Conservation (phyloP, 306 rosid genomes). For the Corylus americana region DNA sequence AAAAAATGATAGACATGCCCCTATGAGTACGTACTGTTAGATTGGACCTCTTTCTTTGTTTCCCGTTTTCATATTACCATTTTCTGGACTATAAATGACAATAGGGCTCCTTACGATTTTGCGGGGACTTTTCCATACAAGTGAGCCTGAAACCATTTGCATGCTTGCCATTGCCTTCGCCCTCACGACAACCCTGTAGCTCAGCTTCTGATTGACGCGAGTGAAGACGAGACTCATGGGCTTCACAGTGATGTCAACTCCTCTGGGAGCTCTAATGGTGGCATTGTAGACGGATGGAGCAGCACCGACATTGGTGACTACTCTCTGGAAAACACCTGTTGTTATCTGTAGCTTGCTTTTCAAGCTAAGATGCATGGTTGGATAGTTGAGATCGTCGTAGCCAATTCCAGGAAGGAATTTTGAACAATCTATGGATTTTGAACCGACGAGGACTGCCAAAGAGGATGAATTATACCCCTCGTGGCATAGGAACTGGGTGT, state of each 20-base stretch:
- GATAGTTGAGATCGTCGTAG: slow-evolving; percentile 82
- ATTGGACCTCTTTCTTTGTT: not conserved
- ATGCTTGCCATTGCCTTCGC: slow-evolving; percentile 45
- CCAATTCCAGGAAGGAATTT: slow-evolving; percentile 65
- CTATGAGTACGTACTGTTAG: not conserved
- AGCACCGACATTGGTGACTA: slow-evolving; percentile 77
- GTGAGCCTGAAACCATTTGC: slow-evolving; percentile 53
- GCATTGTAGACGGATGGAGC: slow-evolving; percentile 54
- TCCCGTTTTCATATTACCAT: not conserved
- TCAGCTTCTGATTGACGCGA: slow-evolving; percentile 40
- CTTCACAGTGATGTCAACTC: slow-evolving; percentile 57
- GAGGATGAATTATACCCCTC: slow-evolving; percentile 67
- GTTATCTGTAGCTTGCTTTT: slow-evolving; percentile 28
- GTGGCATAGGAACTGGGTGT: slow-evolving; percentile 71
- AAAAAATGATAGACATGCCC: no score
- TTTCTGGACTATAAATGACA: slow-evolving; percentile 53
- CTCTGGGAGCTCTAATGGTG: slow-evolving; percentile 57
- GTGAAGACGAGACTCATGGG: slow-evolving; percentile 58
- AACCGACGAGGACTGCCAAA: slow-evolving; percentile 47
- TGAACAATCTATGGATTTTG: slow-evolving; percentile 60
- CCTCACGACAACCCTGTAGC: slow-evolving; percentile 77
- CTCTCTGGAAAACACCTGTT: slow-evolving; percentile 51
- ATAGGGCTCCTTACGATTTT: slow-evolving; percentile 70
- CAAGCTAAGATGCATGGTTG: slow-evolving; percentile 63
- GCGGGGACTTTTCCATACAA: slow-evolving; percentile 58